These are phyloP conservation scores for Pyricularia grisea DNA, from an alignment of 2,329 filamentous ascomycete genomes.

Conservation along the genomic window DNA sequence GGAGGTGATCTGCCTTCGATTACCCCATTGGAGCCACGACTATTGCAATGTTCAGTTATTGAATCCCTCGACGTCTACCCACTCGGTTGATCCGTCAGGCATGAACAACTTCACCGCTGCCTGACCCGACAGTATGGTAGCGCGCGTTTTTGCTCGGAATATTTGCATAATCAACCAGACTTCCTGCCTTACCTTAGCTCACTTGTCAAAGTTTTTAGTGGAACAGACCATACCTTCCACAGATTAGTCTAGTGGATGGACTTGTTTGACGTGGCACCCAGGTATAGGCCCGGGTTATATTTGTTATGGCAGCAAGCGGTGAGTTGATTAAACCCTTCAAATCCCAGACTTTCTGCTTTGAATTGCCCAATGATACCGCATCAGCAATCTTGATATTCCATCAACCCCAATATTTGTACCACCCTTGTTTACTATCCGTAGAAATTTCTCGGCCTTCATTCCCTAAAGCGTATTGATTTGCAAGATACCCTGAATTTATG, in stretches of 20 bases:
- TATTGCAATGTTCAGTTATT: background rate
- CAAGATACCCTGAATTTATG: background rate
- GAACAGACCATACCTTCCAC: background rate
- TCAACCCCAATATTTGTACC: background rate
- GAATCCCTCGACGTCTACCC: background rate
- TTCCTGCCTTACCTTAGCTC: background rate
- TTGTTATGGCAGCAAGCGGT: background rate
- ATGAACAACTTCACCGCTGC: background rate
- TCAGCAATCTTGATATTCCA: background rate
- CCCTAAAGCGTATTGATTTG: background rate
- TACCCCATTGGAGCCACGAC: background rate
- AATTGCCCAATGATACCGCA: background rate
- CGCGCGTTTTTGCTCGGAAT: background rate
- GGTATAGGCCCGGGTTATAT: background rate
- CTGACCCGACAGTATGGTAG: background rate
- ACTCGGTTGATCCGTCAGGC: background rate
- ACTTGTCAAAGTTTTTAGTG: background rate
- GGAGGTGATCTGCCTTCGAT: background rate
- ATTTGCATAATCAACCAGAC: background rate
- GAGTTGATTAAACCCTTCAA: background rate
- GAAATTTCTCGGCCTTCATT: background rate
- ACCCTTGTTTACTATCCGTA: background rate
- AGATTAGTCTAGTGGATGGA: background rate
- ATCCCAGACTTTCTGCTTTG: background rate
- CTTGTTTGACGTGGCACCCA: background rate